Evolutionary conservation across 2,329 filamentous ascomycete genomes (phyloP), one percentile per base, ranked within the genome.

Genomic region (Zopfia rhizophila): DNA sequence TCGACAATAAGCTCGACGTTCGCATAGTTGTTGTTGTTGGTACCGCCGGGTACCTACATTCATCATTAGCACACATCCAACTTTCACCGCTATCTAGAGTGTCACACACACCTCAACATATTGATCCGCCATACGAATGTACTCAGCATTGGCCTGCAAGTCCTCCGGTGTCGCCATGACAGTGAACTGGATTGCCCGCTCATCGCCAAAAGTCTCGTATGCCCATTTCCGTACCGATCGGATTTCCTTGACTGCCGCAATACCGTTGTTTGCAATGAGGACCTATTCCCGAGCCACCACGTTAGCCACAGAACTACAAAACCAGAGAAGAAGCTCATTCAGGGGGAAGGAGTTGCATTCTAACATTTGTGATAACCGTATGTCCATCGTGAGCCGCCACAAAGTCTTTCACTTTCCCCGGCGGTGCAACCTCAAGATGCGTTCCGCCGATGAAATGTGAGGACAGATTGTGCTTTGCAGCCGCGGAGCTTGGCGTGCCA

Each of bases 1-100:
- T 99, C 94, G 59, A 99, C 94, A 75, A 99, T 99, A 72, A 99
- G 82, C 79, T 99, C 94, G 50, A 99, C 94, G 73, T 99, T 99
- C 78, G 94, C 94, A 77, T 99, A 99, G 78, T 99, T 99, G 87
- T 99, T 96, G 83, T 99, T 99, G 81, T 99, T 99, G 53, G 94
- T 99, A 70, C 94, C 94, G 69, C 94, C 94, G 23, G 94, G 94
- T 52, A 99, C 93, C 81, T 83, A 64, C 52, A 56, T 18, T n/a
- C 27, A 13, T 12, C 38, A 44, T 66, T 45, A 70, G 63, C 58
- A 35, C 32, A 19, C 32, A 27, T 30, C 41, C n/a, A 7, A 8
- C 45, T 21, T 21, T 19, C 29, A 17, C 21, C 24, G 17, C 21
- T 16, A 30, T 40, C 30, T 5, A 2, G 7, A 37, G 43, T 33